Evolutionary conservation across 225 moss, liverwort and hornwort species (phyloP), one percentile per base, ranked within the genome.

Genomic region (Neckera pumila): DNA sequence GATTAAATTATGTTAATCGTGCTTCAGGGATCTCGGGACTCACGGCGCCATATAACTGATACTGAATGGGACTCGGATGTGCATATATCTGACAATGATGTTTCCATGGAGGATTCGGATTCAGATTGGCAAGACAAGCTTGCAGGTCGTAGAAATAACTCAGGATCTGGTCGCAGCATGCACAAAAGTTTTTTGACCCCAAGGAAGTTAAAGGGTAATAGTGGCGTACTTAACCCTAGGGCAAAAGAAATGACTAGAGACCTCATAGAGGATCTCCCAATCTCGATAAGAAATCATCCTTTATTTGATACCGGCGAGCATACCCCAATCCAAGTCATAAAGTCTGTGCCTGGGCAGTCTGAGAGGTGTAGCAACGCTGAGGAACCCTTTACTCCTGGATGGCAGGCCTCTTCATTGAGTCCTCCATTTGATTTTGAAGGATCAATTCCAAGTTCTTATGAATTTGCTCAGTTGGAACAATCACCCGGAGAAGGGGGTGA

Each of bases 1-100:
- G n/a, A n/a, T n/a, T 22, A 28, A 66, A 36, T 83, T 42, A 65
- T 86, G 70, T 76, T 27, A 80, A 82, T 80, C 80, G 38, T 89
- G 56, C 33, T 79, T 89, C 91, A 96, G 94, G 94, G 84, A 65
- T 86, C 91, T 81, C 93, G 91, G 64, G 91, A 92, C 86, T 90
- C 92, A 88, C 93, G 90, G 87, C 91, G 84, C 64, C 88, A 88
- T 84, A 82, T 89, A 85, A 93, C 89, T 72, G 94, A 93, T 89
- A 92, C 93, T 77, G 97, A 97, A 81, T 96, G 95, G 96, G 95
- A 99, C 91, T 94, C 96, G 89, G 97, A 96, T 69, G 94, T 99
- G 91, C 95, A 97, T 82, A 79, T 93, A 60, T 95, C 95, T 86
- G 93, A 93, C 83, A 92, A 96, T 86, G 95, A 95, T 82, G 71